phyloP scores from a whole-genome alignment of 352 stramenopile genomes.

The Pythium rhizo-oryzae region DNA sequence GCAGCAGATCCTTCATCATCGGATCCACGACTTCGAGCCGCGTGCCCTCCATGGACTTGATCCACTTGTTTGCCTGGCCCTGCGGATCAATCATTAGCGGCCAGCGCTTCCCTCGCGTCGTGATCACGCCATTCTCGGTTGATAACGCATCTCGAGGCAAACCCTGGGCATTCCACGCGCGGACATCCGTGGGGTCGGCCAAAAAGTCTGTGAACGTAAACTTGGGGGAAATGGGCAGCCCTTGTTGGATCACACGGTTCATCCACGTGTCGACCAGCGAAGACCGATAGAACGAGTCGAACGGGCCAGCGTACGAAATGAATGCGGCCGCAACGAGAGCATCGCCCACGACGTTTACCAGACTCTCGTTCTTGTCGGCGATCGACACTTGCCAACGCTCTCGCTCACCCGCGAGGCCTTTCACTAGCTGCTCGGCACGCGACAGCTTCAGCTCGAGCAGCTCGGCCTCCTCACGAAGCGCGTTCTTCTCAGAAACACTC shows the following conservation, averaged over 20 bases:
- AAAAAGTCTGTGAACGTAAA: slow-evolving; percentile 95
- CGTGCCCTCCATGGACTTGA: slow-evolving; percentile 93
- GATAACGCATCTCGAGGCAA: slow-evolving; percentile 92
- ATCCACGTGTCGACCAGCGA: slow-evolving; percentile 91
- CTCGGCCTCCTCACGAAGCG: slow-evolving; percentile 92
- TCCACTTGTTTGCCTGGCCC: slow-evolving; percentile 97
- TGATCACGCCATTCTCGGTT: slow-evolving; percentile 97
- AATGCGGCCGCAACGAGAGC: slow-evolving; percentile 93
- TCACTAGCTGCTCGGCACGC: slow-evolving; percentile 94
- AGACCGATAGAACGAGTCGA: slow-evolving; percentile 92
- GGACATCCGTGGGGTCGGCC: slow-evolving; percentile 92
- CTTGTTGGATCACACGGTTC: slow-evolving; percentile 80
- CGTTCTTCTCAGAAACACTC: slow-evolving; percentile 94
- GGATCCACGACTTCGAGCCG: slow-evolving; percentile 93
- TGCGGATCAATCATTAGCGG: slow-evolving; percentile 98
- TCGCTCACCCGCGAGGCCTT: slow-evolving; percentile 93
- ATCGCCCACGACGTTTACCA: slow-evolving; percentile 92
- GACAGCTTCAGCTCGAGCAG: slow-evolving; percentile 92
- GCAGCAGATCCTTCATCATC: slow-evolving; percentile 95
- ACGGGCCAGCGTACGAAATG: slow-evolving; percentile 95
- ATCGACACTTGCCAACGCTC: slow-evolving; percentile 94
- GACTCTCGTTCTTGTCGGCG: slow-evolving; percentile 84
- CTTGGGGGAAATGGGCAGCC: slow-evolving; percentile 80
- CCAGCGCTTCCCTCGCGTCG: slow-evolving; percentile 93
- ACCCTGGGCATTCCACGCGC: slow-evolving; percentile 95